Evolutionary conservation across 768 basidiomycete species (phyloP), one percentile per base, ranked within the genome.

Genomic region (Candolleomyces aberdarensis): DNA sequence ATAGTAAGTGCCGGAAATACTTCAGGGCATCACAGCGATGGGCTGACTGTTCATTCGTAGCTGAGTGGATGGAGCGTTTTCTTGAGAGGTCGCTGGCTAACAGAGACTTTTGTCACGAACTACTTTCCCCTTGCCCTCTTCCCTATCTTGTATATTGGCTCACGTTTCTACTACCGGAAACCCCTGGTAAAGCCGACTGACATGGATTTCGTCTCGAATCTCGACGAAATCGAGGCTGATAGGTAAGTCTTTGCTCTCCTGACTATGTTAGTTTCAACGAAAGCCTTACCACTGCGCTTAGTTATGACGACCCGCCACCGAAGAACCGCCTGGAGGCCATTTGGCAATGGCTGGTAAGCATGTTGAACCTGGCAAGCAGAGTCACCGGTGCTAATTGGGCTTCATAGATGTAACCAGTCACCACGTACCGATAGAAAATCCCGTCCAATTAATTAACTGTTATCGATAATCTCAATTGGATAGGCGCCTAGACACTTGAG

Each of bases 201-300:
- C 40, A 95, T 98, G 91, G 96, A 97, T 75, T 95, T 96, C 69
- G 75, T 86, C 47, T 79, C 81, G 5, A 84, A 87, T 61, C 78
- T 91, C 58, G 85, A 82, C 40, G 83, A 88, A 68, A 86, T 91
- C 49, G 87, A 87, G 67, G 87, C 87, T 0, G 86, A 84, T 2
- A 80, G 78, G 79, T 83, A 65, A 62, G 80, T 75, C 29, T 20
- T 26, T 59, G 56, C 43, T 41, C 47, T 5, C 29, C n/a, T 11
- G 1, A 3, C 40, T 11, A 36, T 65, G n/a, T 58, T 40, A 8
- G 48, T 46, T 14, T 51, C 56, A 63, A n/a, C n/a, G 26, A 26
- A 26, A 57, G 11, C 26, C 48, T 22, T 7, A 19, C n/a, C 3
- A 7, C 19, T 56, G 1, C 19, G 19, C 50, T 5, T 57, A 83